phyloP scores from a whole-genome alignment of 208 protist genomes.

The Leishmania aethiopica region DNA sequence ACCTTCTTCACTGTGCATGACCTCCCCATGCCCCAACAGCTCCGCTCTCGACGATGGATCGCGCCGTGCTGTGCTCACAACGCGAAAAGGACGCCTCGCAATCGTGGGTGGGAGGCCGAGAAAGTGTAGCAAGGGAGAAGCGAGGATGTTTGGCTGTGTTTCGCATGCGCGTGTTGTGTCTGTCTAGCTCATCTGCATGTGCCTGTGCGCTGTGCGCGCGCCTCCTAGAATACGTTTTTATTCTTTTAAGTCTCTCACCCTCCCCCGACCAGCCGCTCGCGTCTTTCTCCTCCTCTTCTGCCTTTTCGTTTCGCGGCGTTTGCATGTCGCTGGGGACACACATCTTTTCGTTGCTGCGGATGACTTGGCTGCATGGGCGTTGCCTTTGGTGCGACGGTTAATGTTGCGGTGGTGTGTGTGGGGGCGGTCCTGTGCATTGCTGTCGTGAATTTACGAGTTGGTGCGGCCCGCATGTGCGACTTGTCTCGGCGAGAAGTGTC shows the following conservation, averaged over 20 bases:
- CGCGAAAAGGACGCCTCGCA: neutral
- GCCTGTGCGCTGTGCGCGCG: constrained; percentile 4
- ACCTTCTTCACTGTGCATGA: neutral
- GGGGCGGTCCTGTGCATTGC: too few relatives aligned
- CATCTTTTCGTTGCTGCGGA: too few relatives aligned
- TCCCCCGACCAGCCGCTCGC: neutral
- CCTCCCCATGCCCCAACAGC: neutral
- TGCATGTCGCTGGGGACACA: too few relatives aligned
- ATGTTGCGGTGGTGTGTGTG: too few relatives aligned
- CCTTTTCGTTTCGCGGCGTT: neutral
- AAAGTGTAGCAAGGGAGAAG: neutral
- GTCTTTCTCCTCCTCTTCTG: neutral
- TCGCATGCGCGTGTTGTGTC: neutral
- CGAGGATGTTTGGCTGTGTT: neutral
- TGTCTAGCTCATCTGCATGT: constrained; percentile 6
- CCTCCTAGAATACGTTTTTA: neutral
- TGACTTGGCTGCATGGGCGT: too few relatives aligned
- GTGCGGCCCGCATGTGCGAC: neutral
- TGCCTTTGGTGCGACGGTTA: too few relatives aligned
- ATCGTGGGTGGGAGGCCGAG: neutral
- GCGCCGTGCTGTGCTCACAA: neutral
- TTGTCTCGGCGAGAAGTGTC: neutral
- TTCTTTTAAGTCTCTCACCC: neutral
- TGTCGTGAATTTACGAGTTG: too few relatives aligned
- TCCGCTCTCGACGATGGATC: neutral